Evolutionary conservation across 1,284 basidiomycete species (phyloP).

Genomic region (Cutaneotrichosporon sp.): DNA sequence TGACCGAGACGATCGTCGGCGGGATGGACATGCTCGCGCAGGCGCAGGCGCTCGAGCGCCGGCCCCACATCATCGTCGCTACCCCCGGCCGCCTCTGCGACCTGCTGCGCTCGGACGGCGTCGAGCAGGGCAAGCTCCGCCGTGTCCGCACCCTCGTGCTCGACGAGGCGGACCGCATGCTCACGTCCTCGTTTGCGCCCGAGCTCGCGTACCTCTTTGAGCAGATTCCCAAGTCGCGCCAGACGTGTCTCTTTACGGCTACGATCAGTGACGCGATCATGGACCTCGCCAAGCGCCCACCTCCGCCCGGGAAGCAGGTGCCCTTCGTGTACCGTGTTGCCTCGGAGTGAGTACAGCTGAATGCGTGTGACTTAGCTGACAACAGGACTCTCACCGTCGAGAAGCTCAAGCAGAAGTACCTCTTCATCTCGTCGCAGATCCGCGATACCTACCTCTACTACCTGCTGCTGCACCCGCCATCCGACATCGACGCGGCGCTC

Average conservation of each 20-base stretch:
- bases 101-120: slow-evolving; percentile 72
- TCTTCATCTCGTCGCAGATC: slow-evolving; percentile 93
- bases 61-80: slow-evolving; percentile 92
- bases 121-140: slow-evolving; percentile 77
- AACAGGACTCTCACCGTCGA: slow-evolving; percentile 82
- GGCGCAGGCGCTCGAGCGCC: slow-evolving; percentile 77
- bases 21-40: slow-evolving; percentile 99
- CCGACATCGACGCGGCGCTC: slow-evolving; percentile 61
- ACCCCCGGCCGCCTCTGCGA: slow-evolving; percentile 96
- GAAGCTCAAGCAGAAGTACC: slow-evolving; percentile 81
- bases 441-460: slow-evolving; percentile 91
- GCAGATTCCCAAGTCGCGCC: slow-evolving; percentile 77
- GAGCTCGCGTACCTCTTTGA: slow-evolving; percentile 80
- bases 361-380: too few species aligned
- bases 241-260: slow-evolving; percentile 96
- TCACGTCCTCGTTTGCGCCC: slow-evolving; percentile 86
- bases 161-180: slow-evolving; percentile 92
- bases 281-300: slow-evolving; percentile 69
- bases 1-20: slow-evolving; percentile 87
- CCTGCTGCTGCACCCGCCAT: slow-evolving; percentile 83
- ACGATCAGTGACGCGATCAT: slow-evolving; percentile 89
- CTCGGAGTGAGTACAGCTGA: too few species aligned
- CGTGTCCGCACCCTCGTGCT: slow-evolving; percentile 87
- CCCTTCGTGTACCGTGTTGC: slow-evolving; percentile 86
- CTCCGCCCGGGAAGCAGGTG: slow-evolving; percentile 76